Conservation (phyloP, 2,329 filamentous ascomycete genomes). For the Cladophialophora psammophila region DNA sequence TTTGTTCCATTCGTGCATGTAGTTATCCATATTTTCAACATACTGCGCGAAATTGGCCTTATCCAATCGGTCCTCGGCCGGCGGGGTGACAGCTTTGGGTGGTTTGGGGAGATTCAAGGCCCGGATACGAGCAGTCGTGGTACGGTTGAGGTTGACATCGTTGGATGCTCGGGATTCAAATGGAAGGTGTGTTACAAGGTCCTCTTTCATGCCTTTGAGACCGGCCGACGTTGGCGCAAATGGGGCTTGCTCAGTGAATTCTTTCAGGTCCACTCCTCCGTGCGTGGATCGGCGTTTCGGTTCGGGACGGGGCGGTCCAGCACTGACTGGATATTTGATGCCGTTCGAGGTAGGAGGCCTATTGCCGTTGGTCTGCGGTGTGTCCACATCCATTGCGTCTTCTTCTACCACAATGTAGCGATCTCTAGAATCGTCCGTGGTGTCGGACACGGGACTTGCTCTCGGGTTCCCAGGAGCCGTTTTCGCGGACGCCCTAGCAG, state of each 20-base stretch:
- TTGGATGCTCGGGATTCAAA: slow-evolving; percentile 63
- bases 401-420: slow-evolving; percentile 35
- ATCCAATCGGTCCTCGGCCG: slow-evolving; percentile 48
- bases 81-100: slow-evolving; percentile 58
- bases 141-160: slow-evolving; percentile 49
- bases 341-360: slow-evolving; percentile 14
- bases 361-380: slow-evolving; percentile 41
- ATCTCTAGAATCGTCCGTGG: slow-evolving; percentile 27
- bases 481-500: slow-evolving; percentile 20
- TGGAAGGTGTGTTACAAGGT: slow-evolving; percentile 62
- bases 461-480: slow-evolving; percentile 1
- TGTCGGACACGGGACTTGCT: slow-evolving; percentile 9
- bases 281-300: slow-evolving; percentile 26
- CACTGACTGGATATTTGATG: slow-evolving; percentile 5
- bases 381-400: slow-evolving; percentile 58
- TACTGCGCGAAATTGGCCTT: slow-evolving; percentile 60
- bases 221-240: slow-evolving; percentile 57
- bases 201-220: slow-evolving; percentile 59
- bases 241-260: slow-evolving; percentile 59
- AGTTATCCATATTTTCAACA: slow-evolving; percentile 60
- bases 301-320: slow-evolving; percentile 10
- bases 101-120: slow-evolving; percentile 58
- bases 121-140: slow-evolving; percentile 42
- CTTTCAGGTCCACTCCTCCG: slow-evolving; percentile 56
- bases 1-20: slow-evolving; percentile 63